Evolutionary conservation across 371 early-diverging fungal species (phyloP).

Genomic region (Apophysomyces elegans): DNA sequence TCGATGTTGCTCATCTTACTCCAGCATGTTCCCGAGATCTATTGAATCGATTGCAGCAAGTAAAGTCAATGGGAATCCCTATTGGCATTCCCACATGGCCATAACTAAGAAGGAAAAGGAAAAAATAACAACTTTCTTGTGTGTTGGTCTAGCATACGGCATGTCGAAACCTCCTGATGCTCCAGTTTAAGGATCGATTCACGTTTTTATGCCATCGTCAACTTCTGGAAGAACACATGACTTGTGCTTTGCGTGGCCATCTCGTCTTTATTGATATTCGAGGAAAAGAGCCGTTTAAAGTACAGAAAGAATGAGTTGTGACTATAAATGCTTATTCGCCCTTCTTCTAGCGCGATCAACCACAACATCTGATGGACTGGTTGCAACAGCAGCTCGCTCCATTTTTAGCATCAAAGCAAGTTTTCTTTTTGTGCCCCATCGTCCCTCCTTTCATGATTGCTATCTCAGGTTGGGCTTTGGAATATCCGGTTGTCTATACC

Average conservation of each 20-base stretch:
- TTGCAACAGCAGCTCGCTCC: constrained; percentile 26
- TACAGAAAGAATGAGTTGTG: neutral
- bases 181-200: constrained; percentile 48
- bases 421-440: constrained; percentile 13
- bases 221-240: constrained; percentile 28
- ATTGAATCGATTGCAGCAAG: constrained; percentile 21
- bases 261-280: constrained; percentile 22
- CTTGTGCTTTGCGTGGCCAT: constrained; percentile 17
- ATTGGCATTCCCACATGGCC: too few species aligned
- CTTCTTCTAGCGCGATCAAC: constrained; percentile 11
- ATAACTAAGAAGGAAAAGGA: too few species aligned
- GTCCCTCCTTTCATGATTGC: constrained; percentile 50
- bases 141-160: constrained; percentile 16
- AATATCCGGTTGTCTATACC: constrained; percentile 51
- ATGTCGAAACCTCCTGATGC: constrained; percentile 25
- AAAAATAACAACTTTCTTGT: neutral
- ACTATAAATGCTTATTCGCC: neutral
- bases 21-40: constrained; percentile 15
- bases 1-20: constrained; percentile 31
- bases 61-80: neutral
- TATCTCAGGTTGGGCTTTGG: constrained; percentile 51
- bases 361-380: constrained; percentile 28
- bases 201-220: constrained; percentile 44
- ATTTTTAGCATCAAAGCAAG: constrained; percentile 13
- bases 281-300: constrained; percentile 25